phyloP scores from a whole-genome alignment of 208 protist species.

The Leptomonas pyrrhocoris region DNA sequence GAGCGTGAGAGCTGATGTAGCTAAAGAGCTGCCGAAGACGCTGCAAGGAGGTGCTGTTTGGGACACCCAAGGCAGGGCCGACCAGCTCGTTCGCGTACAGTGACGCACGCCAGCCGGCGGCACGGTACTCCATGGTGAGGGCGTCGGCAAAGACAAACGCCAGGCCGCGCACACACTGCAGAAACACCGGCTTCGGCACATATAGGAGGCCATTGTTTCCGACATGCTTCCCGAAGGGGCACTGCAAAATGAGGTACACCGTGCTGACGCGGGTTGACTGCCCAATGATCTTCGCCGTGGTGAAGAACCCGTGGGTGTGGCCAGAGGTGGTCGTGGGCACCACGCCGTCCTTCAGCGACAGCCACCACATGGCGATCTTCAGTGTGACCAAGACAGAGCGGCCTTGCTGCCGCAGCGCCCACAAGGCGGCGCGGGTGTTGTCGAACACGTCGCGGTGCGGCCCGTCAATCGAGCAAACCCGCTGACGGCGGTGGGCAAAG shows the following conservation, averaged over 20 bases:
- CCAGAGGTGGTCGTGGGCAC: constrained; percentile 37
- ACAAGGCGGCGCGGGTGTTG: constrained; percentile 72
- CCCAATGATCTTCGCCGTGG: constrained; percentile 77
- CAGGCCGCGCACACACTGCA: constrained; percentile 38
- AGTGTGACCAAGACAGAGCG: constrained; percentile 66
- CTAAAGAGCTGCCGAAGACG: constrained; percentile 21
- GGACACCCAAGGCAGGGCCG: constrained; percentile 9
- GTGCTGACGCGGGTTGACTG: constrained; percentile 58
- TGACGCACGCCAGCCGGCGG: constrained; percentile 5
- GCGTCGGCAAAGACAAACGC: constrained; percentile 71
- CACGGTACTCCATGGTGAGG: constrained; percentile 25
- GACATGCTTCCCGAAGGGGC: constrained; percentile 56
- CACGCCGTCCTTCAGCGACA: constrained; percentile 56
- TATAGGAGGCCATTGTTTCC: constrained; percentile 72
- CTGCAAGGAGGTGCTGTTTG: not conserved
- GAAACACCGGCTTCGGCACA: constrained; percentile 64
- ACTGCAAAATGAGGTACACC: constrained; percentile 77
- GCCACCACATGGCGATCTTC: constrained; percentile 68
- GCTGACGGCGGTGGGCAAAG: constrained; percentile 63
- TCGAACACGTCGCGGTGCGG: constrained; percentile 77
- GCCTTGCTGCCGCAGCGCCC: constrained; percentile 69
- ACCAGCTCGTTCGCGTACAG: constrained; percentile 25
- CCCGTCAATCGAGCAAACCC: constrained; percentile 69
- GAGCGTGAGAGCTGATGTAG: not conserved
- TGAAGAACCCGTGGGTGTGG: constrained; percentile 61